phyloP scores from a whole-genome alignment of 1,284 basidiomycete genomes.

The Sanghuangporus weigelae region DNA sequence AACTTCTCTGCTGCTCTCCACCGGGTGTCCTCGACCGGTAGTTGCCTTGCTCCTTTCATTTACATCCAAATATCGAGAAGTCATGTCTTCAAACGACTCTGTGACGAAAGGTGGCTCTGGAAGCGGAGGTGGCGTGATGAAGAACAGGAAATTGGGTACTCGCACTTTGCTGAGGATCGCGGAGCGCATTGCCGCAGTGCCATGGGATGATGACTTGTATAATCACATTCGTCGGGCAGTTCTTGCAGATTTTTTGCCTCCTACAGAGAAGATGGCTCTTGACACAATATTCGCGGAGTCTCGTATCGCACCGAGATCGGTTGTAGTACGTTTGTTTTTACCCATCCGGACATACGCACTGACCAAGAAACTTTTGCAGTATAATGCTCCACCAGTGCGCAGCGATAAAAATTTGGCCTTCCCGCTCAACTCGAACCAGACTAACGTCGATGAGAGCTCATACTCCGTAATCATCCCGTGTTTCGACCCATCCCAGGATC shows the following conservation, averaged over 20 bases:
- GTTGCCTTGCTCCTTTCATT: slow-evolving; percentile 39
- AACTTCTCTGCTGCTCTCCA: slow-evolving; percentile 35
- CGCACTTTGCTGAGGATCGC: slow-evolving; percentile 53
- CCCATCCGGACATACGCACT: not conserved
- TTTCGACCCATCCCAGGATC: slow-evolving; percentile 45
- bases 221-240: slow-evolving; percentile 43
- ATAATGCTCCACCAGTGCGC: slow-evolving; percentile 41
- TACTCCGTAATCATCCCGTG: slow-evolving; percentile 38
- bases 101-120: not conserved
- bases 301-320: slow-evolving; percentile 37
- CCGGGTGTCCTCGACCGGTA: slow-evolving; percentile 34
- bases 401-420: slow-evolving; percentile 33
- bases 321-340: slow-evolving; percentile 31
- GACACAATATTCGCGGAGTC: slow-evolving; percentile 47
- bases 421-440: slow-evolving; percentile 40
- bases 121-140: slow-evolving; percentile 36
- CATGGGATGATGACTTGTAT: slow-evolving; percentile 40
- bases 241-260: slow-evolving; percentile 57
- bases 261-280: slow-evolving; percentile 50
- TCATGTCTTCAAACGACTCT: slow-evolving; percentile 42
- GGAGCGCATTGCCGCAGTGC: slow-evolving; percentile 39
- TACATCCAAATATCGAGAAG: slow-evolving; percentile 50
- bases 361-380: slow-evolving; percentile 31
- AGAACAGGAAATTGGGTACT: slow-evolving; percentile 58
- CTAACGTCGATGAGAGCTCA: slow-evolving; percentile 23